A percentile compares a stretch with the other conserved stretches of the same genome.
Evolutionary conservation across 495 filamentous ascomycete species (phyloP).

Genomic region (Pseudotulostoma volvatum): DNA sequence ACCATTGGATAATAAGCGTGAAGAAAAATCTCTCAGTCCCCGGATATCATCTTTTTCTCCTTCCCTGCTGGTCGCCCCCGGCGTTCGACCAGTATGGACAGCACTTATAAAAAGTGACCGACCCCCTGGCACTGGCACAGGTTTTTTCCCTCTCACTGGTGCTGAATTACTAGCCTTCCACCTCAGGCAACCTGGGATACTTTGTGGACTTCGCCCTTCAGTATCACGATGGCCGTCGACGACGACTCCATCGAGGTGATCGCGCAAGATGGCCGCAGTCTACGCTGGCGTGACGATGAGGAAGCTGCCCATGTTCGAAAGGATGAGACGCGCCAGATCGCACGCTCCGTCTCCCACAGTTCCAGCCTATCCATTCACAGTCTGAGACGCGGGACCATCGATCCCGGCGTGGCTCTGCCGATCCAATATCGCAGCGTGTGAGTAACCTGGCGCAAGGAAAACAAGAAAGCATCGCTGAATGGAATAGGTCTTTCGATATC

Average conservation of each 20-base stretch:
- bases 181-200: too few species aligned
- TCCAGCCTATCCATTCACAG: conserved; percentile 9
- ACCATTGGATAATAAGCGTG: too few species aligned
- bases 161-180: too few species aligned
- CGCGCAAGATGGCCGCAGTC: not conserved
- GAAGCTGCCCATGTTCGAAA: not conserved
- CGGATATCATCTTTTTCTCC: too few species aligned
- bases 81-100: too few species aligned
- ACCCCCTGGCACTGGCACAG: too few species aligned
- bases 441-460: too few species aligned
- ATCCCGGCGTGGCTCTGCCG: conserved; percentile 33
- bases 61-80: too few species aligned
- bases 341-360: conserved; percentile 1
- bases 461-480: not conserved
- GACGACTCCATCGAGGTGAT: not conserved
- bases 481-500: conserved; percentile 29
- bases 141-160: too few species aligned
- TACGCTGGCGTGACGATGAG: conserved; percentile 4
- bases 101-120: too few species aligned
- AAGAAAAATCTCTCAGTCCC: too few species aligned
- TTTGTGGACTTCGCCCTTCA: too few species aligned
- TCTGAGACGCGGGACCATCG: conserved; percentile 15
- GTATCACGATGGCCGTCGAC: conserved; percentile 4
- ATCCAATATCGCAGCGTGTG: conserved; percentile 32
- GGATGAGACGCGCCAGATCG: not conserved